Percentiles rank a stretch among this genome's conserved stretches.
Evolutionary conservation across 805 yeast genomes (phyloP).

Genomic region (Lipomyces anomalus): DNA sequence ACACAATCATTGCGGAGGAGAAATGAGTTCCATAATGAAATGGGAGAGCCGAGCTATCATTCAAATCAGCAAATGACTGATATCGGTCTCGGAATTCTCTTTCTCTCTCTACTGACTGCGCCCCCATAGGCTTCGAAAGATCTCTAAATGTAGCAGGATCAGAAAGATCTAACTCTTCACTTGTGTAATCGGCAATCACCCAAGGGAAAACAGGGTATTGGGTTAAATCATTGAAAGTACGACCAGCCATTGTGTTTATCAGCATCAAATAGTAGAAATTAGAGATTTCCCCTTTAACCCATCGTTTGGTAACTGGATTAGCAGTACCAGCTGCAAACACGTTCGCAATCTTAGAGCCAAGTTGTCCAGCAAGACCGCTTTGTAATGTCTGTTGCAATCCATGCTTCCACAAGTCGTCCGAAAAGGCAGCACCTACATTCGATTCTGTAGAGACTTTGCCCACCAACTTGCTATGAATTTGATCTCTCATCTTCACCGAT

Average conservation of each 20-base stretch:
- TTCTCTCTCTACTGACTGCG: conserved; percentile 60
- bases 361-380: conserved; percentile 28
- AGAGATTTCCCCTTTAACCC: conserved; percentile 75
- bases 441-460: conserved; percentile 41
- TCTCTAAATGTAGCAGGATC: conserved; percentile 65
- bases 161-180: conserved; percentile 59
- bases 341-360: conserved; percentile 42
- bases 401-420: conserved; percentile 21
- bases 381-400: conserved; percentile 22
- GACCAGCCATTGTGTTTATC: conserved; percentile 76
- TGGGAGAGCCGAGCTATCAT: conserved; percentile 59
- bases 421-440: conserved; percentile 28
- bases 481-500: conserved; percentile 50
- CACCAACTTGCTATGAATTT: conserved; percentile 46
- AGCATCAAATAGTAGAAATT: conserved; percentile 78
- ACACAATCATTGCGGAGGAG: conserved; percentile 89
- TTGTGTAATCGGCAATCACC: conserved; percentile 78
- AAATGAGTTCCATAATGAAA: conserved; percentile 93
- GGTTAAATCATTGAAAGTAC: conserved; percentile 82
- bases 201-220: conserved; percentile 92
- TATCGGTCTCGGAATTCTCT: conserved; percentile 62
- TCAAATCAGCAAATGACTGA: conserved; percentile 59
- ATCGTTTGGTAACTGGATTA: conserved; percentile 52
- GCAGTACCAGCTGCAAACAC: conserved; percentile 39
- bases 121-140: conserved; percentile 87